Evolutionary conservation across 2,329 filamentous ascomycete species (phyloP).

Genomic region (Trichophaea hybrida): DNA sequence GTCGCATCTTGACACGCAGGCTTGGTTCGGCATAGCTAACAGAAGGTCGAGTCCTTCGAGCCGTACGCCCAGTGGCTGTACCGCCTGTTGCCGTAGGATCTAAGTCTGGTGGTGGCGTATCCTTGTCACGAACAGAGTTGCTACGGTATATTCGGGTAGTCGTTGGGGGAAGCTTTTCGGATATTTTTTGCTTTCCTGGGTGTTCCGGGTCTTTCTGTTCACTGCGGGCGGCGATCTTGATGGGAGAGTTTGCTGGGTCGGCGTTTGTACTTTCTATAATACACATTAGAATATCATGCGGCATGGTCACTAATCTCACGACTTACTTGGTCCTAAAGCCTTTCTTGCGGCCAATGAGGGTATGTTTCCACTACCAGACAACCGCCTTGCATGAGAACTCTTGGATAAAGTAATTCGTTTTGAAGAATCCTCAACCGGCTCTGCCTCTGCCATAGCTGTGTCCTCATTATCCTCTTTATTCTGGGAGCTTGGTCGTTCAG

Average conservation of each 20-base stretch:
- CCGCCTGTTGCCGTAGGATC: conserved; percentile 32
- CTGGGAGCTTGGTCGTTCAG: neutral
- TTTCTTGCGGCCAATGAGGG: conserved; percentile 6
- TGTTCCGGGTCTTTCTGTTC: conserved; percentile 21
- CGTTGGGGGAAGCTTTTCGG: conserved; percentile 16
- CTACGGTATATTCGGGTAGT: conserved; percentile 16
- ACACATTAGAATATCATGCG: conserved; percentile 15
- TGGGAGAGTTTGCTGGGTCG: conserved; percentile 41
- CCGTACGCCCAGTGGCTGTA: conserved; percentile 47
- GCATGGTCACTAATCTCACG: neutral
- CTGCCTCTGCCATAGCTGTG: too few relatives aligned
- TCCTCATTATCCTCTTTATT: neutral
- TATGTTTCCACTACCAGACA: neutral
- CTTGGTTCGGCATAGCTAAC: conserved; percentile 76
- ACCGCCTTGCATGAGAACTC: neutral
- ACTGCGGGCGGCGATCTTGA: conserved; percentile 34
- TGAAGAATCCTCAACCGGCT: too few relatives aligned
- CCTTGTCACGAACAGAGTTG: conserved; percentile 12
- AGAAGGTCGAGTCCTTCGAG: conserved; percentile 50
- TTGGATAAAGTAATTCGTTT: too few relatives aligned
- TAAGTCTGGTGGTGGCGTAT: conserved; percentile 43
- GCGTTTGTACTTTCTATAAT: conserved; percentile 46
- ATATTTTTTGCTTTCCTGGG: conserved; percentile 21
- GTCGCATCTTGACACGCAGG: conserved; percentile 67
- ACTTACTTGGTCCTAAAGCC: conserved; percentile 24